phyloP scores from a whole-genome alignment of 768 basidiomycete genomes.

The Naganishia kalamii region DNA sequence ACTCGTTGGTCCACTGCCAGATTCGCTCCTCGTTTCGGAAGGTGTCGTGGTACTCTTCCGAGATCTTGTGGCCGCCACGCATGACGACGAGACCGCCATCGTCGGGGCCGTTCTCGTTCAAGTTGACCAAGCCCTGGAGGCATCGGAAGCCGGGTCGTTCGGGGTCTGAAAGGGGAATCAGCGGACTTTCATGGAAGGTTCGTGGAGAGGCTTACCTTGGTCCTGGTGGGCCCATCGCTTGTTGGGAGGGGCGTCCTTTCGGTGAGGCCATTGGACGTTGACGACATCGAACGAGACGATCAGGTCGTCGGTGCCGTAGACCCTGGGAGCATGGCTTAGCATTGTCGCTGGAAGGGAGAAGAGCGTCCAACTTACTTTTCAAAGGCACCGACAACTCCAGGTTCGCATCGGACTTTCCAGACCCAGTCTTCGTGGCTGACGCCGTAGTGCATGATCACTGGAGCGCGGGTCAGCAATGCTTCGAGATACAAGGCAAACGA shows the following conservation, averaged over 20 bases:
- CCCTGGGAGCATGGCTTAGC: background rate
- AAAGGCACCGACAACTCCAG: slow-evolving; percentile 3
- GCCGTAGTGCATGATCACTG: slow-evolving; percentile 14
- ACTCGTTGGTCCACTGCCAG: slow-evolving; percentile 24
- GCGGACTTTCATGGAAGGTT: too few relatives aligned
- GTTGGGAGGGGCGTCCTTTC: background rate
- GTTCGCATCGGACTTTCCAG: slow-evolving; percentile 8
- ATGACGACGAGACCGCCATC: slow-evolving; percentile 49
- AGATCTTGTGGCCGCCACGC: slow-evolving; percentile 39
- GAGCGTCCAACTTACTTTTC: background rate
- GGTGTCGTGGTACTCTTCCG: slow-evolving; percentile 42
- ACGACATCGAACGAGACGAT: slow-evolving; percentile 33
- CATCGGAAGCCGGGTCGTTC: slow-evolving; percentile 14
- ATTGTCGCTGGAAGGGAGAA: background rate
- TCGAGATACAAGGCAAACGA: too few relatives aligned
- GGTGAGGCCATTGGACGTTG: background rate
- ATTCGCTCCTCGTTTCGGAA: slow-evolving; percentile 29
- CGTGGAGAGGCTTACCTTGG: too few relatives aligned
- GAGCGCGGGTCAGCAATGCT: background rate
- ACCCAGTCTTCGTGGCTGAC: slow-evolving; percentile 13
- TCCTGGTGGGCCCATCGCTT: slow-evolving; percentile 12
- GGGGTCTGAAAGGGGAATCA: too few relatives aligned
- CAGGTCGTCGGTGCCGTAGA: slow-evolving; percentile 41
- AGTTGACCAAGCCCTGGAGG: slow-evolving; percentile 29
- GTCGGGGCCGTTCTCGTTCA: slow-evolving; percentile 41